phyloP scores from a whole-genome alignment of 2,329 filamentous ascomycete species.

The Malbranchea zuffiana region DNA sequence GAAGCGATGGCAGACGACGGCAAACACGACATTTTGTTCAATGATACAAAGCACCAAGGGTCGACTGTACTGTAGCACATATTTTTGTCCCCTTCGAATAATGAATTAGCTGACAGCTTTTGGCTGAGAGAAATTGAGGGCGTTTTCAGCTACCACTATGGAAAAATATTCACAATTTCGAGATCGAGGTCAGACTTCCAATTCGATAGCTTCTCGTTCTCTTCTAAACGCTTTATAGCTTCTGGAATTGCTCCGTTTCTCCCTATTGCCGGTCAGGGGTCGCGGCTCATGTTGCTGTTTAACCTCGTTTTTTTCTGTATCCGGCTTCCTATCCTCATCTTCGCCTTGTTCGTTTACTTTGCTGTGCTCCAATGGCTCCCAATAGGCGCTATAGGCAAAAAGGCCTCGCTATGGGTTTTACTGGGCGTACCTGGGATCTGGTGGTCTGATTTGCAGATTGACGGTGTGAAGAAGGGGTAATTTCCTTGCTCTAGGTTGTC shows the following conservation, averaged over 20 bases:
- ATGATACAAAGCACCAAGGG: no score
- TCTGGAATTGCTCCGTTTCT: slow-evolving; percentile 96
- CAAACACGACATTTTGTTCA: no score
- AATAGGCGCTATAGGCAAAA: slow-evolving; percentile 57
- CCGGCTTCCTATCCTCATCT: slow-evolving; percentile 66
- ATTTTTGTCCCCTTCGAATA: no score
- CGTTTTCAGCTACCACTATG: slow-evolving; percentile 49
- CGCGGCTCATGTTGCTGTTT: slow-evolving; percentile 52
- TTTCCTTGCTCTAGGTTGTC: no score
- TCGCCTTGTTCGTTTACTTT: slow-evolving; percentile 61
- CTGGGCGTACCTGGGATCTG: slow-evolving; percentile 84
- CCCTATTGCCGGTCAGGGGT: slow-evolving; percentile 58
- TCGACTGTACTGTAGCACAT: no score
- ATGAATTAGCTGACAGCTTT: no score
- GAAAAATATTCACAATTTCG: slow-evolving; percentile 92
- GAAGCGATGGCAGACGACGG: no score
- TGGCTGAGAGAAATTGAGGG: no score
- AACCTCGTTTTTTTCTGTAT: slow-evolving; percentile 66
- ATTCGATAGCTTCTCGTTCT: slow-evolving; percentile 6
- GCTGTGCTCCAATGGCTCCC: slow-evolving; percentile 73
- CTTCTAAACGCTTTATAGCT: slow-evolving; percentile 44
- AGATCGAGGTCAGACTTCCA: slow-evolving; percentile 56
- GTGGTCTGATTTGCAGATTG: slow-evolving; percentile 98
- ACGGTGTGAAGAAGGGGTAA: slow-evolving; percentile 88
- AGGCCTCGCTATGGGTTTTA: slow-evolving; percentile 76